Conservation (phyloP, 2,329 filamentous ascomycete species). For the Shiraia bambusicola region DNA sequence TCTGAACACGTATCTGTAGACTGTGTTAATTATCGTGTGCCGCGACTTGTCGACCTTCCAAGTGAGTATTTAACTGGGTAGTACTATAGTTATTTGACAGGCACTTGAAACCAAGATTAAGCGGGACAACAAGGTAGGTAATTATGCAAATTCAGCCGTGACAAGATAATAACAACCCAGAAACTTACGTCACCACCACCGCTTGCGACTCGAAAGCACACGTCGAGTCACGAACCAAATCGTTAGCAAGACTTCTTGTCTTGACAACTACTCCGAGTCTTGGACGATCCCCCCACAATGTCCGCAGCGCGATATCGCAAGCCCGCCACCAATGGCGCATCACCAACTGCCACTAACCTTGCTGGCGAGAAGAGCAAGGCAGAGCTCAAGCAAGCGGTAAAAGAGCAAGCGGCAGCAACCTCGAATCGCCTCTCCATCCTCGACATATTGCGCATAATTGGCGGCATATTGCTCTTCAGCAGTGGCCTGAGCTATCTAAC, state of each 20-base stretch:
- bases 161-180: too few species aligned
- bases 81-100: too few species aligned
- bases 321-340: constrained; percentile 12
- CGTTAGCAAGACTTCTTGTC: too few species aligned
- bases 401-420: constrained; percentile 24
- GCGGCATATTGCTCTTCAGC: constrained; percentile 66
- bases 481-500: constrained; percentile 74
- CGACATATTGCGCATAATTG: constrained; percentile 69
- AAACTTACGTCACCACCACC: too few species aligned
- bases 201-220: too few species aligned
- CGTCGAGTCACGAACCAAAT: too few species aligned
- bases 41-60: not conserved
- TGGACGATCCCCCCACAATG: constrained; percentile 13
- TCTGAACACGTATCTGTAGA: constrained; percentile 13
- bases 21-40: not conserved
- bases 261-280: too few species aligned
- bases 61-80: not conserved
- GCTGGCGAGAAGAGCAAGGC: constrained; percentile 23
- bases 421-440: constrained; percentile 44
- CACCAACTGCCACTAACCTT: constrained; percentile 12
- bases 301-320: constrained; percentile 27
- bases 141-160: too few species aligned
- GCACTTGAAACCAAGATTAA: too few species aligned
- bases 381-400: constrained; percentile 27
- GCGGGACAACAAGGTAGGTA: too few species aligned